phyloP scores from a whole-genome alignment of 2,329 filamentous ascomycete genomes.

The Stachybotrys chartarum region DNA sequence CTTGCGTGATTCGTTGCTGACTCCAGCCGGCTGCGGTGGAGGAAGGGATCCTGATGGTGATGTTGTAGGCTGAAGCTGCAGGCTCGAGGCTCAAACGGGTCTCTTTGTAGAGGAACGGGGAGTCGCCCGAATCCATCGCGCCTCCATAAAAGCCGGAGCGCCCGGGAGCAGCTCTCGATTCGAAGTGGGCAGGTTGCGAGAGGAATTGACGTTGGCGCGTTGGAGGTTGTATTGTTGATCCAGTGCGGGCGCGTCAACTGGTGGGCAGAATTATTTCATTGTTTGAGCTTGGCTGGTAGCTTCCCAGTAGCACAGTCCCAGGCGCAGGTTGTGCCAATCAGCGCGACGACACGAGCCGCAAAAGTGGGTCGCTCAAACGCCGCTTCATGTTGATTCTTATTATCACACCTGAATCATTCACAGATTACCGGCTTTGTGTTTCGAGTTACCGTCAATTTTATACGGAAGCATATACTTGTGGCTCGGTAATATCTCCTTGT shows the following conservation, averaged over 20 bases:
- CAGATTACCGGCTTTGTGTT: no score
- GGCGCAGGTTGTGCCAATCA: no score
- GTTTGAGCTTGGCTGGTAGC: neutral
- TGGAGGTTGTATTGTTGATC: constrained; percentile 5
- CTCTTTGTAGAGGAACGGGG: constrained; percentile 74
- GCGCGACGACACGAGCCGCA: no score
- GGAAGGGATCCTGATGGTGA: constrained; percentile 62
- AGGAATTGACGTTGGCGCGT: constrained; percentile 13
- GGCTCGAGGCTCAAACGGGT: constrained; percentile 77
- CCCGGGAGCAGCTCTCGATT: neutral
- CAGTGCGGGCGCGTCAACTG: constrained; percentile 17
- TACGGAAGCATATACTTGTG: no score
- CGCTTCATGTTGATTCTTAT: no score
- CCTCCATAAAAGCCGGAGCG: constrained; percentile 44
- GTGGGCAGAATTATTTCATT: neutral
- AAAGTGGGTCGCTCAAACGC: no score
- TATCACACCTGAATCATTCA: no score
- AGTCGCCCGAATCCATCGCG: constrained; percentile 58
- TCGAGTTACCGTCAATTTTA: no score
- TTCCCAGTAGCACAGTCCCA: neutral
- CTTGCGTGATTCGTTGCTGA: constrained; percentile 29
- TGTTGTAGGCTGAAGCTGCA: constrained; percentile 58
- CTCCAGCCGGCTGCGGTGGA: constrained; percentile 37
- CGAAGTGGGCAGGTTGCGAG: neutral
- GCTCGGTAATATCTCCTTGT: no score